Evolutionary conservation across 1,284 basidiomycete species (phyloP), one percentile per base, ranked within the genome.

Genomic region (Tremellales sp.): DNA sequence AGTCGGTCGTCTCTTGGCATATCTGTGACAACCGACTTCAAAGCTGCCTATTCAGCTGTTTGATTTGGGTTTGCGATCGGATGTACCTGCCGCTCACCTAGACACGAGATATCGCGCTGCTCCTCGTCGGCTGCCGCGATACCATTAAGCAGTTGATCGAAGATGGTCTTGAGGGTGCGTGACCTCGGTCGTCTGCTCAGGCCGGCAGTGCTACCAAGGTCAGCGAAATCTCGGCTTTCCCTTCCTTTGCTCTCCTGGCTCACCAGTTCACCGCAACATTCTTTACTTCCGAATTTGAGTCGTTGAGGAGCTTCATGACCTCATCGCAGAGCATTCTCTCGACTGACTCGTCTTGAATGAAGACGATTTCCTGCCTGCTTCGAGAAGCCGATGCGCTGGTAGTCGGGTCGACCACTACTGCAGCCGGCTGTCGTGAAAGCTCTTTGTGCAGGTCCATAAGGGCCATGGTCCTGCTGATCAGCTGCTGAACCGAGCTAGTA

Each of bases 211-310:
- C 56, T 60, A 22, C 24, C 7, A 13, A n/a, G 31, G 39, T 37
- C 25, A 40, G 25, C 7, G 19, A 25, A n/a, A 31, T 48, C n/a
- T n/a, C n/a, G n/a, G n/a, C 23, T 29, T 22, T 45, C 23, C 21
- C n/a, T 24, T 31, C 10, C 2, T 7, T 23, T 13, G 36, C 43
- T 22, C 24, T 21, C 29, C 8, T 27, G 26, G 57, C 56, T 61
- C 61, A 89, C 93, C 89, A 92, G 76, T 91, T 89, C 13, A 96
- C 93, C 2, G 91, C 90, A 67, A 92, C 87, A 70, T 97, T 97
- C 79, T 97, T 97, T 58, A 98, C 96, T 76, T 98, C 94, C 13
- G 89, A 90, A 63, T 96, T 97, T 74, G 85, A 85, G 76, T 98
- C 96, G 65, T 89, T 85, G 11, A 96, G 84, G 21, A 94, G 80